Conservation (phyloP, 495 filamentous ascomycete genomes). For the Tuber umbilicatum region DNA sequence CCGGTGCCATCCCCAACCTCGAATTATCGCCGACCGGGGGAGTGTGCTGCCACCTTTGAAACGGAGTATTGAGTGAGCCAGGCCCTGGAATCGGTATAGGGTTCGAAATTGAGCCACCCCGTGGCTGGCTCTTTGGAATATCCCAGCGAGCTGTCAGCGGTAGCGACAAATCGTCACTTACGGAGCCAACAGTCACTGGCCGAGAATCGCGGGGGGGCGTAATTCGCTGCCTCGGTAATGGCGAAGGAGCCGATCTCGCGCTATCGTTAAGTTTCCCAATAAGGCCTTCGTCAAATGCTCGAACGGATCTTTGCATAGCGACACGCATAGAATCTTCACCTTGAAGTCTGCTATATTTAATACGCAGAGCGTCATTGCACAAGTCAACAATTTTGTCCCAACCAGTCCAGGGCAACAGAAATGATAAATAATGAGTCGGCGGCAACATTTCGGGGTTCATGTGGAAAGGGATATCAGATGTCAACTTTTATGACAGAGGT, state of each 20-base stretch:
- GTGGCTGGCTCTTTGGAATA: constrained; percentile 17
- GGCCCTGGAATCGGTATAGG: constrained; percentile 36
- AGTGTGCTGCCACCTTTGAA: constrained; percentile 34
- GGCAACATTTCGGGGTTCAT: constrained; percentile 13
- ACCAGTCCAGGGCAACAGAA: background rate
- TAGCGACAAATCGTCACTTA: constrained; percentile 23
- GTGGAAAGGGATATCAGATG: constrained; percentile 30
- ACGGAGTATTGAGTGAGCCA: constrained; percentile 28
- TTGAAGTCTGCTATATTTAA: constrained; percentile 29
- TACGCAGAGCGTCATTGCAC: constrained; percentile 24
- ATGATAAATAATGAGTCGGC: constrained; percentile 11
- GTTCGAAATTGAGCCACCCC: constrained; percentile 27
- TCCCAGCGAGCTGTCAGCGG: constrained; percentile 27
- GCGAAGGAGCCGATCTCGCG: constrained; percentile 36
- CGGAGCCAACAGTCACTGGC: constrained; percentile 16
- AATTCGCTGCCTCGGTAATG: constrained; percentile 24
- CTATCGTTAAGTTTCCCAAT: constrained; percentile 38
- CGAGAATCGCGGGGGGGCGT: constrained; percentile 26
- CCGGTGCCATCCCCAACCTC: constrained; percentile 23
- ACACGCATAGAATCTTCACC: constrained; percentile 31
- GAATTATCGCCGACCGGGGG: constrained; percentile 22
- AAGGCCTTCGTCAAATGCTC: constrained; percentile 35
- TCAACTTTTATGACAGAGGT: constrained; percentile 15
- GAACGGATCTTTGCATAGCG: constrained; percentile 31
- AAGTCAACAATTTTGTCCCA: constrained; percentile 29